Percentiles rank a stretch among this genome's conserved stretches.
These are phyloP conservation scores for Globisporangium acanthophoron DNA, from an alignment of 352 stramenopile genomes.

Conservation along the genomic window DNA sequence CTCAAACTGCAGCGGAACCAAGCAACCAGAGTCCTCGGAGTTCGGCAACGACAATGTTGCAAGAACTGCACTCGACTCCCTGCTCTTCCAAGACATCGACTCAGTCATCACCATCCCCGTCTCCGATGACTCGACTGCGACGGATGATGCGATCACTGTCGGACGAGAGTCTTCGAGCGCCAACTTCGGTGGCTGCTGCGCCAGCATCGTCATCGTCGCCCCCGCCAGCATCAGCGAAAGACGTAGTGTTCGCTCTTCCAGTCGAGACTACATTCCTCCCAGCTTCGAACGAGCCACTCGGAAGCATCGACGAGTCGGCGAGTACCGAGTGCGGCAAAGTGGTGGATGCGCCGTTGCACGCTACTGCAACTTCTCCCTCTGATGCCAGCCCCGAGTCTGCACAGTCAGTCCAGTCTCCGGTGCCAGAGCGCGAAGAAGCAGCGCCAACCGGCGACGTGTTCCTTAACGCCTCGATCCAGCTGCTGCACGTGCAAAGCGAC, in stretches of 20 bases:
- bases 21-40: neutral
- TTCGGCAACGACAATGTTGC: neutral
- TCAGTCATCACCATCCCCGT: constrained; percentile 1
- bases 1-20: neutral
- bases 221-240: neutral
- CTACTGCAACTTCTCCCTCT: neutral
- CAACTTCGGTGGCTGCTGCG: neutral
- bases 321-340: neutral
- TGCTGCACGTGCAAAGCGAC: constrained; percentile 60
- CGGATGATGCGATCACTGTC: constrained; percentile 29
- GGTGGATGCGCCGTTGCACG: neutral
- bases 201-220: constrained; percentile 11
- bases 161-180: constrained; percentile 8
- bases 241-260: no score
- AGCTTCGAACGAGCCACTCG: neutral
- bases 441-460: constrained; percentile 24
- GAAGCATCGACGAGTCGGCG: neutral
- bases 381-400: neutral
- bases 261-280: neutral
- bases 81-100: neutral
- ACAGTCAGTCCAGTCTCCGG: constrained; percentile 1
- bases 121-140: constrained; percentile 16
- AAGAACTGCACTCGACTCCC: neutral
- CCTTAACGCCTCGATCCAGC: constrained; percentile 55
- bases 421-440: neutral